These are phyloP conservation scores for Ceratobasidium theobromae DNA, from an alignment of 1,284 basidiomycete species.

Conservation along the genomic window DNA sequence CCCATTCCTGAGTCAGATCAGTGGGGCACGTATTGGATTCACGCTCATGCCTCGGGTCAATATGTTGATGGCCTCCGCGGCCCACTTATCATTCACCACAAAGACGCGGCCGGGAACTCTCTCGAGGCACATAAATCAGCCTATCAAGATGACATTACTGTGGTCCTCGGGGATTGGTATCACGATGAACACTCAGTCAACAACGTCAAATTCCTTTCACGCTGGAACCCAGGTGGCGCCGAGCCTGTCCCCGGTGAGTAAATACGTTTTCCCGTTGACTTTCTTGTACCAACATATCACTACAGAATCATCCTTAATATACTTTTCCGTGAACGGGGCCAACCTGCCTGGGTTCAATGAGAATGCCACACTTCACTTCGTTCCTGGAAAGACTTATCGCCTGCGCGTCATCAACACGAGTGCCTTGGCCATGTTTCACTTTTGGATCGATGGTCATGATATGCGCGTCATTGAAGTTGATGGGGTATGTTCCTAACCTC, in stretches of 20 bases:
- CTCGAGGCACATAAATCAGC: conserved; percentile 36
- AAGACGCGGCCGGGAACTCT: conserved; percentile 12
- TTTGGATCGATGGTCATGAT: conserved; percentile 90
- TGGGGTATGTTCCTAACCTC: conserved; percentile 56
- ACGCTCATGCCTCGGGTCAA: conserved; percentile 67
- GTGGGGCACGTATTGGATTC: conserved; percentile 89
- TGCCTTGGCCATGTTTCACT: conserved; percentile 72
- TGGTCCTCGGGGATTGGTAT: conserved; percentile 85
- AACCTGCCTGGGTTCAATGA: conserved; percentile 67
- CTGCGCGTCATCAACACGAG: conserved; percentile 75
- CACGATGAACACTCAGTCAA: conserved; percentile 71
- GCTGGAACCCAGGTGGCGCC: conserved; percentile 72
- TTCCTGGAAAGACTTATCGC: conserved; percentile 74
- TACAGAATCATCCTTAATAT: conserved; percentile 78
- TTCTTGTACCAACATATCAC: conserved; percentile 13
- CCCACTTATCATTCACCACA: conserved; percentile 73
- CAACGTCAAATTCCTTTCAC: conserved; percentile 64
- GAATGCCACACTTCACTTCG: conserved; percentile 82
- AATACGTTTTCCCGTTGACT: background rate
- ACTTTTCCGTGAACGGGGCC: conserved; percentile 72
- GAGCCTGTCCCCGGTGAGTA: conserved; percentile 79
- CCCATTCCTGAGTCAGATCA: conserved; percentile 71
- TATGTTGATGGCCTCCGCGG: conserved; percentile 85
- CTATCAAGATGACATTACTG: conserved; percentile 92
- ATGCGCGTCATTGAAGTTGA: conserved; percentile 91